Base-by-base conservation (phyloP, 2,329 filamentous ascomycete species). In the Fusarium multiceps region DNA sequence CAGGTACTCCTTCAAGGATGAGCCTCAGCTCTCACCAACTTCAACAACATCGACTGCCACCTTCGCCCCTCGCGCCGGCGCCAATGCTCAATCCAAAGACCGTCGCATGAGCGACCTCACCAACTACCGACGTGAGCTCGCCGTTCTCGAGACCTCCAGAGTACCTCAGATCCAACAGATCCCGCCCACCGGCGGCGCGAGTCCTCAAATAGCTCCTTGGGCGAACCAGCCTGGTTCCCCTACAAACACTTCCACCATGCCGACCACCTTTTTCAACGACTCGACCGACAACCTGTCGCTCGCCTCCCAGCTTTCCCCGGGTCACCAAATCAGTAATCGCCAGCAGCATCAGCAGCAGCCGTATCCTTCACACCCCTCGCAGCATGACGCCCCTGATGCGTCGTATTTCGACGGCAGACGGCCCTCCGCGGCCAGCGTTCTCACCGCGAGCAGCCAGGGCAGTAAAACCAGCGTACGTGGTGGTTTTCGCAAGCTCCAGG, bases 351-450 rank as follows among this genome's bases (percentile, higher is more conserved):
- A 66, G 84, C 85, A 66, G 9, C 61, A 65, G 20, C 20, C 20
- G 25, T 43, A 66, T 20, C 48, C 59, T 58, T 63, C 43, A 20
- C 48, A 66, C 20, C 62, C 63, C 28, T 66, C 63, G 18, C 63
- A 66, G 41, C 88, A 85, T 72, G 91, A 92, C 54, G 88, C 88
- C 6, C 85, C 88, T 11, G 90, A 91, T 55, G 80, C 82, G 43
- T 81, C 87, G 46, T 90, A 87, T 74, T 89, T 87, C 63, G 92
- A 97, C 76, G 91, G 92, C 73, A 86, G 96, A 68, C 88, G 95
- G 51, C 95, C 95, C 4, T 98, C 96, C 6, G 87, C 93, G 53
- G 94, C 94, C 41, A 98, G 94, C 80, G 90, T 94, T 69, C 75
- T 79, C 57, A 94, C 92, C 7, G 89, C 93, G 60, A 96, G 94